These are phyloP conservation scores for Heimioporus retisporus DNA, from an alignment of 1,284 basidiomycete species.

Conservation along the genomic window DNA sequence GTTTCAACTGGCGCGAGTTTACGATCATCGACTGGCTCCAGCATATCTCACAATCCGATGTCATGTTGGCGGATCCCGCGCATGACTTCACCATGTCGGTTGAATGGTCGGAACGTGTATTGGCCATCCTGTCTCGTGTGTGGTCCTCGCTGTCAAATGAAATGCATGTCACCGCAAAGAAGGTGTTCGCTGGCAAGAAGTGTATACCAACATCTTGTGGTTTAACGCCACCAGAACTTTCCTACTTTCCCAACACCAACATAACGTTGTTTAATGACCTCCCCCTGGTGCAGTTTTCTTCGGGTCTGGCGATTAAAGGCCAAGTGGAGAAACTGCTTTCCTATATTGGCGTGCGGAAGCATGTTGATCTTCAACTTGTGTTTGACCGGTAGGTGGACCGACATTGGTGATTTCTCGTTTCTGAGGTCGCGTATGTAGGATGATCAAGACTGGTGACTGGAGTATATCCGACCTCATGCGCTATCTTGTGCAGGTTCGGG, in stretches of 20 bases:
- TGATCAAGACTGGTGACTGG: slow-evolving; percentile 90
- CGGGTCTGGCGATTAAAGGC: slow-evolving; percentile 75
- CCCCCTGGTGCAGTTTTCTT: slow-evolving; percentile 84
- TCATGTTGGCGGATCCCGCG: slow-evolving; percentile 55
- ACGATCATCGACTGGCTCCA: slow-evolving; percentile 82
- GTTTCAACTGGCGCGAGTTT: slow-evolving; percentile 89
- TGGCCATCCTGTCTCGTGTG: slow-evolving; percentile 76
- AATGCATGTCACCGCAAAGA: slow-evolving; percentile 68
- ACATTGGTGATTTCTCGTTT: neutral
- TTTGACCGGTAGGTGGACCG: slow-evolving; percentile 72
- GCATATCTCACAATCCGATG: slow-evolving; percentile 68
- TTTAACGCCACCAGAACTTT: slow-evolving; percentile 78
- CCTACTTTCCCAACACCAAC: slow-evolving; percentile 89
- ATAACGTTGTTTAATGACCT: slow-evolving; percentile 89
- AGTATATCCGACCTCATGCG: slow-evolving; percentile 83
- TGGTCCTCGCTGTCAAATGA: slow-evolving; percentile 79
- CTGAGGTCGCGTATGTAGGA: slow-evolving; percentile 54
- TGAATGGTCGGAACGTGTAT: slow-evolving; percentile 86
- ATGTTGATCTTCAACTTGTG: slow-evolving; percentile 91
- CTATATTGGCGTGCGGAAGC: slow-evolving; percentile 88
- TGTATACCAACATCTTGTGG: slow-evolving; percentile 88
- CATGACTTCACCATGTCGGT: slow-evolving; percentile 79
- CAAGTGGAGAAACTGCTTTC: slow-evolving; percentile 83
- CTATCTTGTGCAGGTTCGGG: slow-evolving; percentile 90
- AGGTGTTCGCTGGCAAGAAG: slow-evolving; percentile 68